These are phyloP conservation scores for Spergularia marina DNA, from an alignment of 148 eudicot genomes.

Conservation along the genomic window DNA sequence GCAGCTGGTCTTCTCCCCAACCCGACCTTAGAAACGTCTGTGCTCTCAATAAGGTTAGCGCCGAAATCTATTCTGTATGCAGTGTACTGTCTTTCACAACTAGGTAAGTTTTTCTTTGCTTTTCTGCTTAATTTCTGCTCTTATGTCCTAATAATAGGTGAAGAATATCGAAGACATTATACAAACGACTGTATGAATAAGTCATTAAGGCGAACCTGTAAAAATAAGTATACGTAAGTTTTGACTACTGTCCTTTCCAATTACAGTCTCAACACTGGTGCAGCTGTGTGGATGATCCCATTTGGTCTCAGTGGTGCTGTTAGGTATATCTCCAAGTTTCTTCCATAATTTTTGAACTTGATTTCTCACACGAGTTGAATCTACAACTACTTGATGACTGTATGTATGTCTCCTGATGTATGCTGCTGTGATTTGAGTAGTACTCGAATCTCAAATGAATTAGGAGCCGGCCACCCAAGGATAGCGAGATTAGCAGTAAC, in stretches of 20 bases:
- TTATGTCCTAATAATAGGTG: not conserved
- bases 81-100: not conserved
- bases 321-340: constrained; percentile 42
- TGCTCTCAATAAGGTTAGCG: constrained; percentile 69
- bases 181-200: not conserved
- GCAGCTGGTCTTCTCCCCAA: constrained; percentile 85
- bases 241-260: not conserved
- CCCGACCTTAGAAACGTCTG: constrained; percentile 87
- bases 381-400: too few species aligned
- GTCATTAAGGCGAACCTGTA: not conserved
- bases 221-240: too few species aligned
- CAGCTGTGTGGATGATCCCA: constrained; percentile 83
- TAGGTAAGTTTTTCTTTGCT: too few species aligned
- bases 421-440: constrained; percentile 23
- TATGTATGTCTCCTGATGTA: not conserved
- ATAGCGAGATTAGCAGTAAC: constrained; percentile 51
- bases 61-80: not conserved
- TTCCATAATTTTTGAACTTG: not conserved
- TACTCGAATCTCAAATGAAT: constrained; percentile 70
- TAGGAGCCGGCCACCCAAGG: constrained; percentile 63
- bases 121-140: not conserved
- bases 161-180: not conserved
- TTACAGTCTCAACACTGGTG: constrained; percentile 73
- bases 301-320: constrained; percentile 80
- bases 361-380: too few species aligned